Conservation (phyloP, 2,329 filamentous ascomycete species). For the Onygenales sp. region DNA sequence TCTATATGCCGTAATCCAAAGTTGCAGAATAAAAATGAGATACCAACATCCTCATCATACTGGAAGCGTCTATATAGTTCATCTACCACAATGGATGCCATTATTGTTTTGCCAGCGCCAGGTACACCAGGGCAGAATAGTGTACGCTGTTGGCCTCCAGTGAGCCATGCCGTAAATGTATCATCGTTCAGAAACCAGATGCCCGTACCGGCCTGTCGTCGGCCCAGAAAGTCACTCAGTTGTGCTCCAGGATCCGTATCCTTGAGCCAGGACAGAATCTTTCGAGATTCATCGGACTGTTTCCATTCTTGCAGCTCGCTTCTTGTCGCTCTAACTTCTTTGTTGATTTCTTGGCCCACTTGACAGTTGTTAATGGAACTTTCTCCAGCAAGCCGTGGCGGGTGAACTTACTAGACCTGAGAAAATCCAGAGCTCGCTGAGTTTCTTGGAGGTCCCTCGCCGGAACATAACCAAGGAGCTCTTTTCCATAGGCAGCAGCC, state of each 20-base stretch:
- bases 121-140: slow-evolving; percentile 7
- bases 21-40: slow-evolving; percentile 41
- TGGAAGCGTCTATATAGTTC: slow-evolving; percentile 8
- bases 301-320: not conserved
- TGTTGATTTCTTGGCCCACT: not conserved
- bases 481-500: slow-evolving; percentile 12
- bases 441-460: not conserved
- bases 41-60: slow-evolving; percentile 17
- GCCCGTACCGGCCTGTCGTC: slow-evolving; percentile 7
- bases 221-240: slow-evolving; percentile 3
- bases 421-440: not conserved
- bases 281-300: slow-evolving; percentile 10
- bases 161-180: slow-evolving; percentile 5
- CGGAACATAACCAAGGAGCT: slow-evolving; percentile 5
- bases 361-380: not conserved
- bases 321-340: not conserved
- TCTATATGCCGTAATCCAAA: slow-evolving; percentile 34
- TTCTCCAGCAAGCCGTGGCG: not conserved
- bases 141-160: slow-evolving; percentile 16
- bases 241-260: slow-evolving; percentile 5
- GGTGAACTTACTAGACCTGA: not conserved
- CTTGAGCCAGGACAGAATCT: not conserved
- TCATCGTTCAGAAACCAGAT: slow-evolving; percentile 5
- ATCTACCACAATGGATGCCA: slow-evolving; percentile 7
- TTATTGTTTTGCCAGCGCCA: slow-evolving; percentile 9